Base-by-base conservation (phyloP, 805 yeast species). In the Hanseniaspora nectarophila region DNA sequence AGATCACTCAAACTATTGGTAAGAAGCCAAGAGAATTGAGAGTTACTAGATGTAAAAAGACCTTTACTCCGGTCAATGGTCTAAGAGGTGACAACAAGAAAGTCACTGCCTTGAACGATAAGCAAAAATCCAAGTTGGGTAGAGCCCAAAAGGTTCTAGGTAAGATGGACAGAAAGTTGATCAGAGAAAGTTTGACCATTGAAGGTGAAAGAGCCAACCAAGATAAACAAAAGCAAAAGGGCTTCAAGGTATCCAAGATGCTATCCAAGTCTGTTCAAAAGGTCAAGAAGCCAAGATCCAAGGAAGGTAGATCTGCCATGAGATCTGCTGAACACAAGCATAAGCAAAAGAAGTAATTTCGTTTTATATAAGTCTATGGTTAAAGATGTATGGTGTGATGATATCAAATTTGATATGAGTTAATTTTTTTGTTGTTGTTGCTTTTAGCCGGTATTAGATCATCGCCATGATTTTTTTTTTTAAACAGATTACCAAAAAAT, bases 131-230 rank as follows among this genome's bases (percentile, higher is more conserved):
- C 15, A 77, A 76, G 60, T 66, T 85, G 35, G 95, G 95, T 34
- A 77, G 95, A 65, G 95, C 92, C 20, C 76, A 75, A 60, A 73
- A 77, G 53, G 72, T 83, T 4, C 71, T 88, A 43, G 90, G 90
- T 48, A 85, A 81, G 63, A 85, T 88, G 50, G 96, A 85, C 63
- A 77, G 83, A 60, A 75, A 82, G 33, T 73, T 82, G 21, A 75
- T 80, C 8, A 90, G 90, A 46, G 70, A 71, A 57, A 60, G 69
- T 48, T 63, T 77, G 54, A 60, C 72, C 5, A 64, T 80, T 33
- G 95, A 87, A 69, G 95, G 95, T 56, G 69, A 75, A 52, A 78
- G 95, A 70, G 88, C 95, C 15, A 68, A 39, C 71, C 54, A 82
- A 82, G 45, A 45, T 52, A 45, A 45, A 23, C 51, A 52, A 45